A percentile compares a stretch with the other conserved stretches of the same genome.
Evolutionary conservation across 2,329 filamentous ascomycete genomes (phyloP).

Genomic region (Dothistroma pini): DNA sequence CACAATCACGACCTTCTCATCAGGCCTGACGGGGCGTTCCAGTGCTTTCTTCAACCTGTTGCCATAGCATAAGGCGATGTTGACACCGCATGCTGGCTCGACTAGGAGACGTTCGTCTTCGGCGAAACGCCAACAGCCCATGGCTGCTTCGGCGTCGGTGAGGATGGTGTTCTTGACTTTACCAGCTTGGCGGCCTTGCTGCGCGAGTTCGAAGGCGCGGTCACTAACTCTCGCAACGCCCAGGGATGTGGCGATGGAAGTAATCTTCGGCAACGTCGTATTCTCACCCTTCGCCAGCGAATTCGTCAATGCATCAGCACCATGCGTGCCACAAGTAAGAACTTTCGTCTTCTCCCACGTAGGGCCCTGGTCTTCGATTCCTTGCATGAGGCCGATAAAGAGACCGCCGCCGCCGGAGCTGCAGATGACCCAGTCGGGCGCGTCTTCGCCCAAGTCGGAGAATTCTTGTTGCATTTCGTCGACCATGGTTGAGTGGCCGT

Average conservation of each 20-base stretch:
- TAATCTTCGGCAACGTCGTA: constrained; percentile 65
- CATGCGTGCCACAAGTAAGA: constrained; percentile 70
- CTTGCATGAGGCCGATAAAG: constrained; percentile 70
- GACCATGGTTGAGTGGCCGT: constrained; percentile 59
- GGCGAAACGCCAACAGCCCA: constrained; percentile 71
- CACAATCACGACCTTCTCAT: constrained; percentile 74
- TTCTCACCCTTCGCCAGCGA: constrained; percentile 53
- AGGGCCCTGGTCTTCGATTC: constrained; percentile 54
- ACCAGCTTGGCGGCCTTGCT: constrained; percentile 35
- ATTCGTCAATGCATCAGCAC: constrained; percentile 65
- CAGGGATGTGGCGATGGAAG: constrained; percentile 69
- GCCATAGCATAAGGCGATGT: constrained; percentile 66
- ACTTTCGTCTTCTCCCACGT: constrained; percentile 46
- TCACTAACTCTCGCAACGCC: constrained; percentile 67
- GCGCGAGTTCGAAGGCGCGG: constrained; percentile 63
- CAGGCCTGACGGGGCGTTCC: constrained; percentile 57
- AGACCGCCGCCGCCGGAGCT: constrained; percentile 77
- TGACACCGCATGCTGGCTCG: constrained; percentile 83
- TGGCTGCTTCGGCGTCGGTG: constrained; percentile 72
- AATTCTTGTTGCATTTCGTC: constrained; percentile 48
- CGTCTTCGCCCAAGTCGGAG: constrained; percentile 34
- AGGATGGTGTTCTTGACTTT: constrained; percentile 62
- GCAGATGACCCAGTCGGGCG: constrained; percentile 70
- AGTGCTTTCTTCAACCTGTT: constrained; percentile 56
- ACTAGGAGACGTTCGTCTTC: constrained; percentile 80